phyloP scores from a whole-genome alignment of 495 filamentous ascomycete species.

The Aspergillus nidulans region DNA sequence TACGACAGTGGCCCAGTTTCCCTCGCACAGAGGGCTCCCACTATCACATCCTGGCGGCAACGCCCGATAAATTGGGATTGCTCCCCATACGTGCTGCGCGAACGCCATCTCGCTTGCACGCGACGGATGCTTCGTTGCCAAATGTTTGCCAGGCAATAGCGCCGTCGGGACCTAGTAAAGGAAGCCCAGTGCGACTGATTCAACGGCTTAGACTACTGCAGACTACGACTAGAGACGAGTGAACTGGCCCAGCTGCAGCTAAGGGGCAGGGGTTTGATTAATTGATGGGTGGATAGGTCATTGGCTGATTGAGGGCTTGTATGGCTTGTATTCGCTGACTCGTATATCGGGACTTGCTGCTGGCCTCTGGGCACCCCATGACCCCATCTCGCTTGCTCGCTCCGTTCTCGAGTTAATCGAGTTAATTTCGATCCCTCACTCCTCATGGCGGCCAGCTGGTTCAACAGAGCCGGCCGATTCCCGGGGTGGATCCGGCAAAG shows the following conservation, averaged over 20 bases:
- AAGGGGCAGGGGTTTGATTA: too few relatives aligned
- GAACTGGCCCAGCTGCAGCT: background rate
- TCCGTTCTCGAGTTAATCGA: too few relatives aligned
- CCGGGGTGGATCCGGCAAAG: constrained; percentile 6
- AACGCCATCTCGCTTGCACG: background rate
- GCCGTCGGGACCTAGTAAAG: background rate
- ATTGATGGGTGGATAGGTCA: too few relatives aligned
- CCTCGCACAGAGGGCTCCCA: too few relatives aligned
- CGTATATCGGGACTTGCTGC: too few relatives aligned
- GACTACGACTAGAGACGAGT: background rate
- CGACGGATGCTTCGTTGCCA: too few relatives aligned
- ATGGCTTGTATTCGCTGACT: too few relatives aligned
- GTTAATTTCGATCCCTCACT: background rate
- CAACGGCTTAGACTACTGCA: background rate
- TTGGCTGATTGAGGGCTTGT: too few relatives aligned
- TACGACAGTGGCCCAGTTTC: background rate
- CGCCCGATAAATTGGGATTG: background rate
- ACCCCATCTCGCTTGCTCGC: too few relatives aligned
- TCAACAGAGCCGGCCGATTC: background rate
- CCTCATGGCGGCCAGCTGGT: background rate
- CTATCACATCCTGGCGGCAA: background rate
- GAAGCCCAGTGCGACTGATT: too few relatives aligned
- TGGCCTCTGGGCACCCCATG: too few relatives aligned
- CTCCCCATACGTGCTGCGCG: background rate
- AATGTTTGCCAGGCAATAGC: background rate